These are phyloP conservation scores for Boletus albobrunnescens DNA, from an alignment of 1,284 basidiomycete species.

Conservation along the genomic window DNA sequence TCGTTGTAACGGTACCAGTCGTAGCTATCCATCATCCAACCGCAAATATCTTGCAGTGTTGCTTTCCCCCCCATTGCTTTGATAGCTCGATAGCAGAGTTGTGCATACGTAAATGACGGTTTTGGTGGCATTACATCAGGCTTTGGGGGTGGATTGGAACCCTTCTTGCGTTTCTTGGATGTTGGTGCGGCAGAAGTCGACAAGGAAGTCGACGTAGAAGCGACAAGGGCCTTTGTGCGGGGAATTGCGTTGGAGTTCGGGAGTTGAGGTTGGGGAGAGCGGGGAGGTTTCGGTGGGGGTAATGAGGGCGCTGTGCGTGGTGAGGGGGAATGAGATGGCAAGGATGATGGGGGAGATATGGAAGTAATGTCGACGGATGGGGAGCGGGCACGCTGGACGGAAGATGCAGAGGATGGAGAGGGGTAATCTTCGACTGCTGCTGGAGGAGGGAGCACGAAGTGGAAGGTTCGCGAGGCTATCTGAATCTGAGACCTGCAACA, in stretches of 20 bases:
- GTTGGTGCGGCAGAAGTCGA: constrained; percentile 18
- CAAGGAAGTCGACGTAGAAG: constrained; percentile 11
- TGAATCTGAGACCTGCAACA: constrained; percentile 88
- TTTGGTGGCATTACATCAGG: constrained; percentile 78
- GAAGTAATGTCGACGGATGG: constrained; percentile 78
- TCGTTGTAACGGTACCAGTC: constrained; percentile 86
- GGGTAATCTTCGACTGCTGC: constrained; percentile 70
- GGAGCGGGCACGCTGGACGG: constrained; percentile 55
- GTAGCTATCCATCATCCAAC: constrained; percentile 84
- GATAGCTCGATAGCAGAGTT: constrained; percentile 76
- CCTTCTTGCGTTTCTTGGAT: constrained; percentile 72
- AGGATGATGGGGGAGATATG: constrained; percentile 75
- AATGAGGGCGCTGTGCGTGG: constrained; percentile 37
- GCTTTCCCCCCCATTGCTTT: constrained; percentile 78
- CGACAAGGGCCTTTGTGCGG: constrained; percentile 43
- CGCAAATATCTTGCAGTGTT: constrained; percentile 87
- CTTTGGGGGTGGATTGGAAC: constrained; percentile 45
- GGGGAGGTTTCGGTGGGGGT: constrained; percentile 37
- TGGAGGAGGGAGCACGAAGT: constrained; percentile 85
- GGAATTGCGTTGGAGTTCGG: constrained; percentile 59
- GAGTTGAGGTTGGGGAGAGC: constrained; percentile 43
- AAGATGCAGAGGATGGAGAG: constrained; percentile 66
- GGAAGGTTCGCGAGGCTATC: constrained; percentile 96
- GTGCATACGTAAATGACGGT: constrained; percentile 73
- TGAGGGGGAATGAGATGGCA: constrained; percentile 68